A percentile compares a stretch with the other conserved stretches of the same genome.
Conservation (phyloP, 2,329 filamentous ascomycete species). For the Colletotrichum sp. region DNA sequence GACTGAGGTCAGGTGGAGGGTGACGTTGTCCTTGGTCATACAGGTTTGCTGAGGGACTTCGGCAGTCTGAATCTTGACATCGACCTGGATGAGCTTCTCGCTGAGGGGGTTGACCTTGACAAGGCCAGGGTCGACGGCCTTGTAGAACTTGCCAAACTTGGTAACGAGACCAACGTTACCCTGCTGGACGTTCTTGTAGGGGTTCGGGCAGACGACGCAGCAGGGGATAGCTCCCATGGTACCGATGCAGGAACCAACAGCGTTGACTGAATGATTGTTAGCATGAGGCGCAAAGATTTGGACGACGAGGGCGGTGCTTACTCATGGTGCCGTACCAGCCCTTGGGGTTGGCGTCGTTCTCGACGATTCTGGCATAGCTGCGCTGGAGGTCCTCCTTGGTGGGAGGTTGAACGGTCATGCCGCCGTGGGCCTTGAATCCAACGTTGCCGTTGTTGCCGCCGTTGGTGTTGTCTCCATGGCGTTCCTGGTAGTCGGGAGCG, state of each 20-base stretch:
- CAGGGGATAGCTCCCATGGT: constrained; percentile 86
- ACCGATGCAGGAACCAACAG: constrained; percentile 76
- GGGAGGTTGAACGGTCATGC: constrained; percentile 80
- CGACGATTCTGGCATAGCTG: constrained; percentile 72
- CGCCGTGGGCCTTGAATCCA: constrained; percentile 55
- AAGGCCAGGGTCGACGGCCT: constrained; percentile 93
- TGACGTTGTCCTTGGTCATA: constrained; percentile 99
- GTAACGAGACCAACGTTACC: constrained; percentile 95
- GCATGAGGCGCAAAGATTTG: not conserved
- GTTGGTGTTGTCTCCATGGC: not conserved
- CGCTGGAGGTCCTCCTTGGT: constrained; percentile 84
- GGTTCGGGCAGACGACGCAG: constrained; percentile 92
- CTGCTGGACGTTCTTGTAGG: constrained; percentile 90
- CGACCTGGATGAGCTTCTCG: constrained; percentile 87
- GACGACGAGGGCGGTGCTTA: constrained; percentile 44
- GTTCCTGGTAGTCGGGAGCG: constrained; percentile 16
- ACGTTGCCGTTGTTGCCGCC: constrained; percentile 25
- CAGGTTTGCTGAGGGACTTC: constrained; percentile 95
- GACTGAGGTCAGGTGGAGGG: constrained; percentile 89
- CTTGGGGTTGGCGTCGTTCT: constrained; percentile 71
- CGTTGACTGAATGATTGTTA: constrained; percentile 61
- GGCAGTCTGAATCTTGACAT: constrained; percentile 99
- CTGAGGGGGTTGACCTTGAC: constrained; percentile 97
- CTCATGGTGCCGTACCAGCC: constrained; percentile 92
- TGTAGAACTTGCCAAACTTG: constrained; percentile 93